Evolutionary conservation across 208 protist genomes (phyloP).

Genomic region (Crithidia sp.): DNA sequence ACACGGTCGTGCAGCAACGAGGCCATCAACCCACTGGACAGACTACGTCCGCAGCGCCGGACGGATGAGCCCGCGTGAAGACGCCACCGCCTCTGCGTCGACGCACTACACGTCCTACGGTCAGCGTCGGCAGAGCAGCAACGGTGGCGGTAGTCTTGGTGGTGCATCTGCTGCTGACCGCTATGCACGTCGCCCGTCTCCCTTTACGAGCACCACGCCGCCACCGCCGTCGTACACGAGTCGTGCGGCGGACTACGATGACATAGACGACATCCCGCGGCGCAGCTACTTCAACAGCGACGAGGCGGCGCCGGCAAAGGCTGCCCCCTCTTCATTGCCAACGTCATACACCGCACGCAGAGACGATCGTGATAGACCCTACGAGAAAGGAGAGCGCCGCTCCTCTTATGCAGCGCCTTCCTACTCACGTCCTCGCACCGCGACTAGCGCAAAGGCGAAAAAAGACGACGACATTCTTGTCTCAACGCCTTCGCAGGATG

Average conservation of each 20-base stretch:
- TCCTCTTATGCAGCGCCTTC: background rate
- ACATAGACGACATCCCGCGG: slow-evolving; percentile 26
- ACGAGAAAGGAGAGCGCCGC: background rate
- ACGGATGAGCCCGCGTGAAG: slow-evolving; percentile 1
- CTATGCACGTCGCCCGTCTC: background rate
- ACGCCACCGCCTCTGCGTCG: background rate
- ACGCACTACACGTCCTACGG: slow-evolving; percentile 5
- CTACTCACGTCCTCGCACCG: background rate
- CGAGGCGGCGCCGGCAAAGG: background rate
- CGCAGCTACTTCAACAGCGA: slow-evolving; percentile 32
- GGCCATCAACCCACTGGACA: slow-evolving; percentile 43
- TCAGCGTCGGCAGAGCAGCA: slow-evolving; percentile 2
- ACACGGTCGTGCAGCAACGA: background rate
- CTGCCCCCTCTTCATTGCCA: background rate
- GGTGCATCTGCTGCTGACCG: background rate
- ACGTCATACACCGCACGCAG: background rate
- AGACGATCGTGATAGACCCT: background rate
- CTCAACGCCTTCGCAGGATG: slow-evolving; percentile 21
- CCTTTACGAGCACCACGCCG: background rate
- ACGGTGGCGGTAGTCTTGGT: background rate
- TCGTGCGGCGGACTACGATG: slow-evolving; percentile 5
- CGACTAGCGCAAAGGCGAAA: background rate
- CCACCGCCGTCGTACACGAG: slow-evolving; percentile 17
- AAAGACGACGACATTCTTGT: slow-evolving; percentile 22
- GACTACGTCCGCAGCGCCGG: slow-evolving; percentile 46